Base-by-base conservation (phyloP, 179 eudicot genomes). In the Corrigiola litoralis region DNA sequence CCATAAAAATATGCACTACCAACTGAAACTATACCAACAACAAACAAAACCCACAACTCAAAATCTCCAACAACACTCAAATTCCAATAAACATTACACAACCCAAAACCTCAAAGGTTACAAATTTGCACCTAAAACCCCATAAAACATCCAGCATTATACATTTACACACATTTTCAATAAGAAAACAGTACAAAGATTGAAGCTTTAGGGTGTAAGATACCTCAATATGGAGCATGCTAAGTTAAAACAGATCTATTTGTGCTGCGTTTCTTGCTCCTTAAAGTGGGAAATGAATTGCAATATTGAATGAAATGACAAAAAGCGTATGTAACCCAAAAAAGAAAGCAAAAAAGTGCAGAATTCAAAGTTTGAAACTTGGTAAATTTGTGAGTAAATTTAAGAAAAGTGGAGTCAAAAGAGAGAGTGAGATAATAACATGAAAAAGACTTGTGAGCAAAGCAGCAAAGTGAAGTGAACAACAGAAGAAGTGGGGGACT, bases 301-400 rank as follows among this genome's bases (percentile, higher is more conserved):
- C 11, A 49, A 56, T 36, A 28, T 18, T 3, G 13, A 20, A 48
- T 1, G 12, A 9, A 58, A 28, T 40, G 21, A 57, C 7, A 12
- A 37, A 29, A 25, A 50, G 23, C 41, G 38, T 6, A 17, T 20
- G 45, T 3, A 18, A 10, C 5, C 37, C 1, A 21, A 52, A 13
- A 33, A 66, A 37, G 24, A 54, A 16, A 42, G 9, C n/a, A 33
- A 17, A 10, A 33, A 61, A 53, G 56, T 28, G 1, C 2, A 29
- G 16, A 37, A 61, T 65, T 65, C 71, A 75, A 75, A 75, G 36
- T 49, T 75, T 63, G 48, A 65, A 69, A 75, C 65, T 61, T 44
- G 42, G 65, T 41, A 42, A 34, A 48, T 21, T 49, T 52, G 38
- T 23, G 68, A 67, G 64, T n/a, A n/a, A 33, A 61, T 11, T 58